phyloP scores from a whole-genome alignment of 192 early-diverging fungal species.

The Podila epigama region DNA sequence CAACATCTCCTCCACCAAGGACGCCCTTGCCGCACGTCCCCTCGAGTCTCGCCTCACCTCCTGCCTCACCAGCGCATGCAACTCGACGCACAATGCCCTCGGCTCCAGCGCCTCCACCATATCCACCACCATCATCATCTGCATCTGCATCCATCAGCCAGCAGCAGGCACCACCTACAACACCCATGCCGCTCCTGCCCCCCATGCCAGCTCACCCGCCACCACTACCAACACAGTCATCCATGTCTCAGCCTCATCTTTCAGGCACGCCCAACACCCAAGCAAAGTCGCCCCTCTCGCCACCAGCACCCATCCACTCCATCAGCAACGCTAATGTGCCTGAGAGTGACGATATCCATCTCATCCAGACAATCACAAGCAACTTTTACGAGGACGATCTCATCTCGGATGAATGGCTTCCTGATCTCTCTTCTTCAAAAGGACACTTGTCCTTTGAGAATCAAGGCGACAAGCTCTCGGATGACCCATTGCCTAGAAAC shows the following conservation, averaged over 20 bases:
- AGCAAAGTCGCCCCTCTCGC: slow-evolving; percentile 16
- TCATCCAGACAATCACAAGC: background rate
- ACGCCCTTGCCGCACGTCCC: slow-evolving; percentile 15
- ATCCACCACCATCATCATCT: no score
- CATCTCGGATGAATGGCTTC: slow-evolving; percentile 36
- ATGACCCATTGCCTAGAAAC: slow-evolving; percentile 32
- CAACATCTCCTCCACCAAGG: slow-evolving; percentile 31
- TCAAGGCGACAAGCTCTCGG: slow-evolving; percentile 8
- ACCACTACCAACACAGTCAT: background rate
- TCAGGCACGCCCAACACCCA: background rate
- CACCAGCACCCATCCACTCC: slow-evolving; percentile 19
- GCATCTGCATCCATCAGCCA: no score
- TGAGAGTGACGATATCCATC: slow-evolving; percentile 12
- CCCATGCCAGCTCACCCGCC: background rate
- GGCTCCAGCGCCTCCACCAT: slow-evolving; percentile 3
- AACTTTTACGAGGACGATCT: slow-evolving; percentile 29
- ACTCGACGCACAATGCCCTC: slow-evolving; percentile 25
- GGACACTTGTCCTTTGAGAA: slow-evolving; percentile 7
- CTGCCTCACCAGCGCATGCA: slow-evolving; percentile 31
- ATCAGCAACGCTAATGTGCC: background rate
- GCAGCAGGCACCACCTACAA: slow-evolving; percentile 3
- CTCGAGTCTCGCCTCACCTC: slow-evolving; percentile 26
- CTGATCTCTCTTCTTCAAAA: slow-evolving; percentile 4
- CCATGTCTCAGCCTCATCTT: background rate
- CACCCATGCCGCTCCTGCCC: background rate